A percentile compares a stretch with the other conserved stretches of the same genome.
These are phyloP conservation scores for Microthyrium microscopicum DNA, from an alignment of 2,329 filamentous ascomycete species.

Conservation along the genomic window DNA sequence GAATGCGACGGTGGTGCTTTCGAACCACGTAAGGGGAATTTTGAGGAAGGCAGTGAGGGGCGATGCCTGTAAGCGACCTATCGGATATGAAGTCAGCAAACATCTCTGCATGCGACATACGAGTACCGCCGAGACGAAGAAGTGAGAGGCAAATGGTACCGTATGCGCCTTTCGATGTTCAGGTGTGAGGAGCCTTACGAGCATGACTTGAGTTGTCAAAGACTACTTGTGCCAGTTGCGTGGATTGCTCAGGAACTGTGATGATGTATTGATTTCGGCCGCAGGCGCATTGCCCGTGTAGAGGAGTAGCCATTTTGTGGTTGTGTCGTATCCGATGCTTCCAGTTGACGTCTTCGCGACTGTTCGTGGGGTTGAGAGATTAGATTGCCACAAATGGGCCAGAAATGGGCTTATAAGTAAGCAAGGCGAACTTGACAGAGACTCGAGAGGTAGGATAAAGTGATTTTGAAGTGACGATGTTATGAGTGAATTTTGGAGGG, in stretches of 20 bases:
- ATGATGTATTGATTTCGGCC: conserved; percentile 73
- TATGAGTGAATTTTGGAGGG: no score
- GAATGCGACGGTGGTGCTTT: conserved; percentile 55
- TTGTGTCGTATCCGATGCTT: no score
- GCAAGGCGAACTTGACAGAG: no score
- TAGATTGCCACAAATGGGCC: no score
- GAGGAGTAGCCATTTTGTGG: no score
- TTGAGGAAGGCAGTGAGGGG: conserved; percentile 69
- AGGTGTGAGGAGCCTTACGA: conserved; percentile 40
- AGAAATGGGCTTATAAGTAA: no score
- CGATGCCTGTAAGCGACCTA: conserved; percentile 48
- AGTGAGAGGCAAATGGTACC: conserved; percentile 5
- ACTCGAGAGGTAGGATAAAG: no score
- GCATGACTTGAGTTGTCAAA: conserved; percentile 56
- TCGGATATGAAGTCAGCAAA: not conserved
- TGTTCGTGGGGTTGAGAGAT: no score
- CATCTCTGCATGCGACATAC: not conserved
- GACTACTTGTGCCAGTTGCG: conserved; percentile 47
- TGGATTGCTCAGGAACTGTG: conserved; percentile 42
- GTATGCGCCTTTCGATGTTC: conserved; percentile 1
- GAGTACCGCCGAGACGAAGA: no score
- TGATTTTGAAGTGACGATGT: no score
- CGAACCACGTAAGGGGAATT: conserved; percentile 67
- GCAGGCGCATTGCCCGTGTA: conserved; percentile 69
- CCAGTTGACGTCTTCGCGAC: no score